Evolutionary conservation across 2,329 filamentous ascomycete genomes (phyloP).

Genomic region (Esteya vermicola): DNA sequence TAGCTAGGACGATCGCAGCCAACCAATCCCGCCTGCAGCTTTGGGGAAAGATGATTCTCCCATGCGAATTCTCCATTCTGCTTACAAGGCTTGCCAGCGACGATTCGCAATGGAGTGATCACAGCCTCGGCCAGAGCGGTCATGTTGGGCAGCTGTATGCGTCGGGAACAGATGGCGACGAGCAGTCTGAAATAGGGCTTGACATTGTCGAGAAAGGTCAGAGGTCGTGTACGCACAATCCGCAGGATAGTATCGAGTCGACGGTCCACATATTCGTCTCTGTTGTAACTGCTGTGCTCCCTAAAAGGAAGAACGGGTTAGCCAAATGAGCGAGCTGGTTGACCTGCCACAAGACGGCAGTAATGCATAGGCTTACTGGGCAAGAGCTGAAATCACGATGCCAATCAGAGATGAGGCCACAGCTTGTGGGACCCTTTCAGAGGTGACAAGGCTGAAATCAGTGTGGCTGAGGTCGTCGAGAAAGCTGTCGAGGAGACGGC

Average conservation of each 20-base stretch:
- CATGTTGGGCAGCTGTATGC: neutral
- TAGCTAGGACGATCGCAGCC: too few relatives aligned
- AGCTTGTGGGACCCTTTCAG: conserved; percentile 14
- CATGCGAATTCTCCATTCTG: too few relatives aligned
- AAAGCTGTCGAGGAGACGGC: conserved; percentile 30
- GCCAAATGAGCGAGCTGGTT: neutral
- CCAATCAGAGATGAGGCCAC: conserved; percentile 21
- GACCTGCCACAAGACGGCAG: too few relatives aligned
- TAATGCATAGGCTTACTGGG: too few relatives aligned
- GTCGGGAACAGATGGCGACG: conserved; percentile 4
- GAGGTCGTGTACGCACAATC: conserved; percentile 7
- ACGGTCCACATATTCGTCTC: neutral
- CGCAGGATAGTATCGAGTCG: conserved; percentile 7
- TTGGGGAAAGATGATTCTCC: neutral
- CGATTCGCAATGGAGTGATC: conserved; percentile 7
- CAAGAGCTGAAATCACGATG: conserved; percentile 22
- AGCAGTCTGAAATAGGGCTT: conserved; percentile 11
- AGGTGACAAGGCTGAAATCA: conserved; percentile 21
- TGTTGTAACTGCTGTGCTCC: neutral
- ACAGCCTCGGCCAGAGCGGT: conserved; percentile 8
- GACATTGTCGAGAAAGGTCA: conserved; percentile 9
- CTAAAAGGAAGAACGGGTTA: neutral
- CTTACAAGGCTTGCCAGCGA: neutral
- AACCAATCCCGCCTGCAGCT: too few relatives aligned
- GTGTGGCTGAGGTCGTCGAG: conserved; percentile 25